Conservation (phyloP, 1,284 basidiomycete genomes). For the Papiliotrema laurentii region DNA sequence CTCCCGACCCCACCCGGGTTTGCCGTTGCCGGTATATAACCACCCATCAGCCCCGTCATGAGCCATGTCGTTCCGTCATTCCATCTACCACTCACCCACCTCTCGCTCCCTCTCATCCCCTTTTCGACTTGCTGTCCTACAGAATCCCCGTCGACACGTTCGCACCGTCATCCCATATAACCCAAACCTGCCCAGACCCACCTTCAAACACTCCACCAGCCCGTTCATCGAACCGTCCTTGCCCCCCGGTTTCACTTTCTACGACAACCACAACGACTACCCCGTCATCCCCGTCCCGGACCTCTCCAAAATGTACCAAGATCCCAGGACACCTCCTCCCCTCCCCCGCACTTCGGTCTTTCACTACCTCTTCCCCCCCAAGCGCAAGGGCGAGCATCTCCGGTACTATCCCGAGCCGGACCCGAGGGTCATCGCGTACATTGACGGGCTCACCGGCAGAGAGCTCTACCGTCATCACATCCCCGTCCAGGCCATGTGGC, state of each 20-base stretch:
- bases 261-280: constrained; percentile 23
- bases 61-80: too few species aligned
- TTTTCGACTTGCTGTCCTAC: too few species aligned
- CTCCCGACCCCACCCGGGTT: too few species aligned
- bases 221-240: constrained; percentile 5
- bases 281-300: constrained; percentile 6
- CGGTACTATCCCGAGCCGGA: constrained; percentile 14
- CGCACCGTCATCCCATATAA: constrained; percentile 1
- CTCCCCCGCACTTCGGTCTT: constrained; percentile 34
- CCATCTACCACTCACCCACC: too few species aligned
- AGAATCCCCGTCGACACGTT: too few species aligned
- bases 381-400: constrained; percentile 10
- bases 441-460: constrained; percentile 61
- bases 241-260: constrained; percentile 25
- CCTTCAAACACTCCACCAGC: background rate
- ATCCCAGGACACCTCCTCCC: constrained; percentile 17
- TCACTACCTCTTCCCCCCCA: constrained; percentile 30
- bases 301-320: constrained; percentile 25
- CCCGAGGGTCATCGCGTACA: constrained; percentile 54
- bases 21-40: too few species aligned
- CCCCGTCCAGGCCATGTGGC: constrained; percentile 53
- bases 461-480: background rate
- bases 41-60: too few species aligned
- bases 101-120: too few species aligned
- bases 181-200: too few species aligned